Evolutionary conservation across 2,329 filamentous ascomycete genomes (phyloP).

Genomic region (Penicillium aurantiogriseum): DNA sequence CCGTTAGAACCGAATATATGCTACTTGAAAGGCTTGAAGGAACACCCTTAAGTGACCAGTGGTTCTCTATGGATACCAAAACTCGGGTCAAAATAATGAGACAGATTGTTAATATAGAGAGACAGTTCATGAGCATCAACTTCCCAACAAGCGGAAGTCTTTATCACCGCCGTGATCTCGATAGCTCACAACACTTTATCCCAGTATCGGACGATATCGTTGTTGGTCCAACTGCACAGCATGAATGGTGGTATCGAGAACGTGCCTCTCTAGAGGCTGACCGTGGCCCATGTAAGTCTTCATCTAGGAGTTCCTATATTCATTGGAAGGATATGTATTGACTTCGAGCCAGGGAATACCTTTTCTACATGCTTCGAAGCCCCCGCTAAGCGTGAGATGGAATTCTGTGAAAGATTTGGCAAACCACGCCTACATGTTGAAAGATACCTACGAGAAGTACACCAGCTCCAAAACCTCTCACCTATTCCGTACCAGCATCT

Average conservation of each 20-base stretch:
- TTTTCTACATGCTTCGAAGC: conserved; percentile 19
- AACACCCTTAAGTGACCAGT: conserved; percentile 31
- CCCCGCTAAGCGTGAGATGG: conserved; percentile 26
- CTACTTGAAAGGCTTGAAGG: conserved; percentile 39
- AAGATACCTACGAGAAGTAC: conserved; percentile 22
- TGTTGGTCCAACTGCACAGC: conserved; percentile 26
- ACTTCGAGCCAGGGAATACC: conserved; percentile 9
- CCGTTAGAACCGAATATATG: conserved; percentile 42
- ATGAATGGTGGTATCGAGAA: conserved; percentile 28
- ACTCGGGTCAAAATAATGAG: conserved; percentile 22
- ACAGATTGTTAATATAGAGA: conserved; percentile 27
- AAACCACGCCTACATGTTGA: conserved; percentile 24
- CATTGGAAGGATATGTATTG: conserved; percentile 1
- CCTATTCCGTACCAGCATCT: conserved; percentile 16
- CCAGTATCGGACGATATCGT: conserved; percentile 15
- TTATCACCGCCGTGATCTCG: conserved; percentile 25
- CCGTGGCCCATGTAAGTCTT: conserved; percentile 26
- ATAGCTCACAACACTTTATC: conserved; percentile 1
- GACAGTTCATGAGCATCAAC: conserved; percentile 18
- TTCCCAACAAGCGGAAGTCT: conserved; percentile 32
- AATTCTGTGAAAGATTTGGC: conserved; percentile 24
- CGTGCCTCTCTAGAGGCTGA: conserved; percentile 19
- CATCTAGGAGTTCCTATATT: background rate
- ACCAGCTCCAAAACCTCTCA: conserved; percentile 14
- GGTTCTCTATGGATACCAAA: conserved; percentile 31